Base-by-base conservation (phyloP, 129 eudicot genomes). In the Erigeron canadensis region DNA sequence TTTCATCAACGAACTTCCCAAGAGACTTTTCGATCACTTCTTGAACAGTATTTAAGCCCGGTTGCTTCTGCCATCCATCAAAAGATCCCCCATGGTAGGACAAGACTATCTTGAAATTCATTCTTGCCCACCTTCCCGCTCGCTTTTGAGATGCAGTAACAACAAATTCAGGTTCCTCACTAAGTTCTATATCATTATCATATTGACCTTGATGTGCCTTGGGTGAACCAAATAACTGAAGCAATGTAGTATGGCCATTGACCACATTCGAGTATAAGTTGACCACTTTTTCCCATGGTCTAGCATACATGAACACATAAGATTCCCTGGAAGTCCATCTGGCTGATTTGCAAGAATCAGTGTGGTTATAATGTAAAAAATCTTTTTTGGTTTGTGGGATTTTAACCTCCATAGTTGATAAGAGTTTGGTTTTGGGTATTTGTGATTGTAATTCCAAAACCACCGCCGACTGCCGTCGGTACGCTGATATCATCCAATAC, bases 21-120 rank as follows among this genome's bases (percentile, higher is more conserved):
- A 95, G 84, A 72, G 89, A 86, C 66, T 71, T 80, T 78, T 95
- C 99, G 69, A 95, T 81, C 59, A 86, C 69, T 69, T 87, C 96
- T 76, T 95, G 99, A 77, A 95, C 97, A 15, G 99, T 89, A 53
- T 90, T 90, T 23, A 95, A 75, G 43, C 86, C 94, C 63, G 97
- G 99, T 78, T 95, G 97, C 81, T 86, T 95, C 86, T 95, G 99
- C 99, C 99, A 95, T 39, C 99, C 97, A 86, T 95, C 99, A 83
- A 87, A 90, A 13, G 95, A 86, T 69, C 70, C 85, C 57, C 99
- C 99, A 72, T 89, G 89, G 66, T 95, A 95, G 39, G 99, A 90
- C 62, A 90, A 22, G 16, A 87, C 74, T 60, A 95, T 95, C 84
- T 86, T 95, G 77, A 76, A 95, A 34, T 84, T 95, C 63, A 71